Evolutionary conservation across 768 basidiomycete species (phyloP).

Genomic region (Lactarius psammicola): DNA sequence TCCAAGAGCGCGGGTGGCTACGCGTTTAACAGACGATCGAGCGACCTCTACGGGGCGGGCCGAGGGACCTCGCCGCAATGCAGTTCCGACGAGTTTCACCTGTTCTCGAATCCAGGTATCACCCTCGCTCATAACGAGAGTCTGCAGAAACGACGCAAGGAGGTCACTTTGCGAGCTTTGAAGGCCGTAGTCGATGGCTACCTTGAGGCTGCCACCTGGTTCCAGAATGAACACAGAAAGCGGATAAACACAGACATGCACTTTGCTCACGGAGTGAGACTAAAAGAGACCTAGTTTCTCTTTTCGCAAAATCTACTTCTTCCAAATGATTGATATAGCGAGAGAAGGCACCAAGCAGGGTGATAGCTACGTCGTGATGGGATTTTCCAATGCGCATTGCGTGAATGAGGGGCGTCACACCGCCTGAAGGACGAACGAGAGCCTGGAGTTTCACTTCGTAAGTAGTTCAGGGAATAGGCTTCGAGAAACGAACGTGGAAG

Average conservation of each 20-base stretch:
- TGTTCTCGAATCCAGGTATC: constrained; percentile 84
- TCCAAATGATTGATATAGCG: constrained; percentile 88
- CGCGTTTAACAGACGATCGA: constrained; percentile 72
- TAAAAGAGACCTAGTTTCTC: constrained; percentile 65
- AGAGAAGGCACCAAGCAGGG: constrained; percentile 87
- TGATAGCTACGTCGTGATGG: constrained; percentile 80
- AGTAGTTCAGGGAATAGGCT: background rate
- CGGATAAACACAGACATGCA: background rate
- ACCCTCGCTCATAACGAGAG: constrained; percentile 94
- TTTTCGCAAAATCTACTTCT: constrained; percentile 69
- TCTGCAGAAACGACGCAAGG: constrained; percentile 91
- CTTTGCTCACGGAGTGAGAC: constrained; percentile 69
- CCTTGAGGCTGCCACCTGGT: constrained; percentile 77
- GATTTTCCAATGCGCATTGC: constrained; percentile 78
- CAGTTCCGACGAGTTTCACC: constrained; percentile 62
- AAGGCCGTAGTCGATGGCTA: constrained; percentile 88
- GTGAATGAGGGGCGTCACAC: constrained; percentile 86
- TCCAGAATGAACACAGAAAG: constrained; percentile 6
- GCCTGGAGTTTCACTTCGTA: constrained; percentile 43
- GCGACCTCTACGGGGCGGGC: constrained; percentile 78
- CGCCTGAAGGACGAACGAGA: constrained; percentile 80
- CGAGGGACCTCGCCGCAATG: constrained; percentile 62
- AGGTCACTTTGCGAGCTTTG: constrained; percentile 78
- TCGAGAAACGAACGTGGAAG: constrained; percentile 59
- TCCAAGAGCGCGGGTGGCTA: constrained; percentile 83